Base-by-base conservation (phyloP, 495 filamentous ascomycete species). In the Neurospora hispaniola region DNA sequence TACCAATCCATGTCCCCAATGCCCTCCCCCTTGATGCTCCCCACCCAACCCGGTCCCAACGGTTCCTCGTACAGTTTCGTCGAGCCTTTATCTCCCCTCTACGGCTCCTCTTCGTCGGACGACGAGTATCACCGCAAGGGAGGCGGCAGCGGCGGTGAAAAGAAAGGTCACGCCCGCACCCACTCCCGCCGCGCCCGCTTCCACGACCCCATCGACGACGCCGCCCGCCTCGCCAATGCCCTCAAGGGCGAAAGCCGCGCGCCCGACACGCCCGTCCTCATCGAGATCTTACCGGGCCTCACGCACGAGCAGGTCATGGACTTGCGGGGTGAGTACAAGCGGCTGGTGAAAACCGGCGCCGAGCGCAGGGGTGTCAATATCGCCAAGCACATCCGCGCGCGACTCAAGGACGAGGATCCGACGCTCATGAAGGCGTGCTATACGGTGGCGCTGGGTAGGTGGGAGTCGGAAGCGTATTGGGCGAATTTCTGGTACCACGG, bases 401-500 rank as follows among this genome's bases (percentile, higher is more conserved):
- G 91, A 16, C 89, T 90, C 76, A 93, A 93, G 77, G 86, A 88
- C 62, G 86, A 89, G 73, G 84, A 88, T 71, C 79, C 85, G 7
- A 80, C 82, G 71, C 91, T 98, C 72, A 94, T 93, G 81, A 98
- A 98, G 80, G 90, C 91, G 11, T 92, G 89, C 77, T 98, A 97
- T 79, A 92, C 93, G 6, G 94, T 92, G 8, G 95, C 96, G 11
- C 88, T 98, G 1, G 96, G 96, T 3, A 86, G 89, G 66, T 99
- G 93, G 91, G 96, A 98, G 83, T 90, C 88, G 70, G 96, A 99
- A 80, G 94, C 93, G 2, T 98, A 96, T 85, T 99, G 96, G 93
- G 95, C 96, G 66, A 99, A 98, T 78, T 97, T 93, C 82, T 99
- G 94, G 90, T 99, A 98, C 83, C 96, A 98, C 79, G 90, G 92